These are phyloP conservation scores for Aspergillus asperescens DNA, from an alignment of 495 filamentous ascomycete species.

Conservation along the genomic window DNA sequence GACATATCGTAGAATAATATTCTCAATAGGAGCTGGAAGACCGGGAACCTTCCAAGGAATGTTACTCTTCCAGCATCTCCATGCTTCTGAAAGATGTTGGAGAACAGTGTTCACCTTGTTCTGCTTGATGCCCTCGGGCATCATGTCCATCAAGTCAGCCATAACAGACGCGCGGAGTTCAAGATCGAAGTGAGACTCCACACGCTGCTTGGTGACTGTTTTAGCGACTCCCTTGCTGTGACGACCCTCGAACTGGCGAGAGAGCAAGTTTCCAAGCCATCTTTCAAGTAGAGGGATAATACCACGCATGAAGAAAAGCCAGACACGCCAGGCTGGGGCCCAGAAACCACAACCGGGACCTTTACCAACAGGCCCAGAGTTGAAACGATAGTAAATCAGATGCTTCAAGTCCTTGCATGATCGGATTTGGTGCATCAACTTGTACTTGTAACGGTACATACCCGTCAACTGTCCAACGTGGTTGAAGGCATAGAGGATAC, in stretches of 20 bases:
- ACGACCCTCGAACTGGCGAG: slow-evolving; percentile 95
- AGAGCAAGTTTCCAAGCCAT: slow-evolving; percentile 96
- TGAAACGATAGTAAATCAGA: slow-evolving; percentile 98
- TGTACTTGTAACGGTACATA: slow-evolving; percentile 99
- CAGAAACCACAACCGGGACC: slow-evolving; percentile 98
- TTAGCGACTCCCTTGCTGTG: slow-evolving; percentile 99
- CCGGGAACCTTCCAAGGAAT: slow-evolving; percentile 99
- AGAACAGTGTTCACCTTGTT: slow-evolving; percentile 99
- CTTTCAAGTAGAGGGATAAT: slow-evolving; percentile 95
- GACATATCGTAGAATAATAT: slow-evolving; percentile 96
- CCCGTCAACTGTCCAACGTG: slow-evolving; percentile 98
- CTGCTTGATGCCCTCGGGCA: slow-evolving; percentile 99
- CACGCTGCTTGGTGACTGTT: slow-evolving; percentile 98
- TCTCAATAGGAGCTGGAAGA: slow-evolving; percentile 92
- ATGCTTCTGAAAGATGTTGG: slow-evolving; percentile 95
- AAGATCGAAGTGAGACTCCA: slow-evolving; percentile 97
- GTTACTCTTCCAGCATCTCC: slow-evolving; percentile 99
- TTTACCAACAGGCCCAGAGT: slow-evolving; percentile 95
- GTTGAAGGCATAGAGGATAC: slow-evolving; percentile 98
- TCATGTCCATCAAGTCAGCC: slow-evolving; percentile 99
- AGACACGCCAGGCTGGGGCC: slow-evolving; percentile 98
- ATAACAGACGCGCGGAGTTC: slow-evolving; percentile 98
- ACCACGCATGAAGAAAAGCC: slow-evolving; percentile 99
- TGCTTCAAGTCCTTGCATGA: slow-evolving; percentile 99
- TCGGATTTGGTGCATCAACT: slow-evolving; percentile 99